phyloP scores from a whole-genome alignment of 164 flowering plant species.

The Annona cherimola region DNA sequence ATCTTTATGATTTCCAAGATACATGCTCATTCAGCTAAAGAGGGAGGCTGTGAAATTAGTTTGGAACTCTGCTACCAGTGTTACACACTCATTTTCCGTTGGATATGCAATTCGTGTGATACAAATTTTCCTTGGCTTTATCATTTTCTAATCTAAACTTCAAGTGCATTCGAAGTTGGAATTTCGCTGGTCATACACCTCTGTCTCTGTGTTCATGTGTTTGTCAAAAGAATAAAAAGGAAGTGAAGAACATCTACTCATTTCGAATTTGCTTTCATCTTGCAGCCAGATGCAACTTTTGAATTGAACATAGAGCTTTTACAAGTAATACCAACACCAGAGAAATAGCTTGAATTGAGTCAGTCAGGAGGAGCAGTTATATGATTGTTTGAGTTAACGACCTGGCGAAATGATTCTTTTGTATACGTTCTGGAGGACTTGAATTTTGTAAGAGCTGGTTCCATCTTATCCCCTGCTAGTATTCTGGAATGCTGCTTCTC shows the following conservation, averaged over 20 bases:
- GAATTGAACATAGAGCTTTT: constrained; percentile 84
- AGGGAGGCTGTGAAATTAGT: too few relatives aligned
- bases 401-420: constrained; percentile 1
- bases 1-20: too few relatives aligned
- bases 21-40: too few relatives aligned
- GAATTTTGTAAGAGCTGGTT: background rate
- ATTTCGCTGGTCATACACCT: too few relatives aligned
- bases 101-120: too few relatives aligned
- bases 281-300: constrained; percentile 90
- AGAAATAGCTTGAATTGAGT: constrained; percentile 20
- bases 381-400: background rate
- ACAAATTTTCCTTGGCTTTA: too few relatives aligned
- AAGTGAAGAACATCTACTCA: background rate
- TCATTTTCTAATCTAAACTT: too few relatives aligned
- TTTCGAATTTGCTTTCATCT: constrained; percentile 4
- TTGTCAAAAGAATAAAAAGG: background rate
- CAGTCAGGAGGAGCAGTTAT: background rate
- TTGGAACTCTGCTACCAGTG: too few relatives aligned
- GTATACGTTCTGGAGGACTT: background rate
- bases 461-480: too few relatives aligned
- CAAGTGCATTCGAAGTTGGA: too few relatives aligned
- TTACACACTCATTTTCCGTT: too few relatives aligned
- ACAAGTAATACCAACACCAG: constrained; percentile 47
- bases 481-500: background rate
- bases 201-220: too few relatives aligned